A percentile compares a stretch with the other conserved stretches of the same genome.
Evolutionary conservation across 2,329 filamentous ascomycete species (phyloP).

Genomic region (Botrytis fabae): DNA sequence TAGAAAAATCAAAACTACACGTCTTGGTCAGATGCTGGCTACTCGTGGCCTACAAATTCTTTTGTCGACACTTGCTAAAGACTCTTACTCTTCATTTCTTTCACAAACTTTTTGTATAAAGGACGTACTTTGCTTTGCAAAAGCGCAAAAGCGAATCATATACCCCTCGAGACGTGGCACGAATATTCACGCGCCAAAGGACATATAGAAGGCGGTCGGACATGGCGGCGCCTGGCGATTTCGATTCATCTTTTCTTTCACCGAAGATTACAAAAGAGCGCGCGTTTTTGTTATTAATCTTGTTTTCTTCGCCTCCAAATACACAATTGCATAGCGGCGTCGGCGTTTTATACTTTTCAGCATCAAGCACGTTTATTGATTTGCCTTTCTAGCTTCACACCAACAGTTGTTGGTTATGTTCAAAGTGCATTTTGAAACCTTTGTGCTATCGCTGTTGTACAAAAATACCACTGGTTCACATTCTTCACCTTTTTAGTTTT

Average conservation of each 20-base stretch:
- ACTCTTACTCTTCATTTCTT: constrained; percentile 3
- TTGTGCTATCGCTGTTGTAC: constrained; percentile 21
- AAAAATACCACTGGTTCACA: constrained; percentile 20
- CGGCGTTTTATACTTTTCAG: constrained; percentile 21
- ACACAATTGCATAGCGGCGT: constrained; percentile 25
- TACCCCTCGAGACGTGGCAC: constrained; percentile 23
- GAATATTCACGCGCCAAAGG: constrained; percentile 23
- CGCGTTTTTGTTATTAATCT: constrained; percentile 20
- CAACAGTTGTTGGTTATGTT: constrained; percentile 4
- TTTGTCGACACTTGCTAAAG: constrained; percentile 56
- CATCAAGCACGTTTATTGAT: constrained; percentile 14
- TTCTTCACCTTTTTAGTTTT: constrained; percentile 4
- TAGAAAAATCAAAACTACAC: constrained; percentile 63
- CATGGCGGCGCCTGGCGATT: constrained; percentile 19
- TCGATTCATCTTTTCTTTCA: constrained; percentile 20
- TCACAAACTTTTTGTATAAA: constrained; percentile 31
- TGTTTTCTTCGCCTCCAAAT: constrained; percentile 12
- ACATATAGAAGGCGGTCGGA: constrained; percentile 25
- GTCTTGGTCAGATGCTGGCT: constrained; percentile 54
- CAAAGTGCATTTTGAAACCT: constrained; percentile 13
- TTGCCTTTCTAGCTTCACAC: constrained; percentile 8
- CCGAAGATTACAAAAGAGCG: constrained; percentile 20
- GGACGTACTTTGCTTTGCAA: constrained; percentile 22
- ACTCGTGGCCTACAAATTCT: constrained; percentile 61
- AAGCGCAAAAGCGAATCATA: constrained; percentile 23